These are phyloP conservation scores for Yamadazyma kanchanaburiensis DNA, from an alignment of 1,139 yeast species.

Conservation along the genomic window DNA sequence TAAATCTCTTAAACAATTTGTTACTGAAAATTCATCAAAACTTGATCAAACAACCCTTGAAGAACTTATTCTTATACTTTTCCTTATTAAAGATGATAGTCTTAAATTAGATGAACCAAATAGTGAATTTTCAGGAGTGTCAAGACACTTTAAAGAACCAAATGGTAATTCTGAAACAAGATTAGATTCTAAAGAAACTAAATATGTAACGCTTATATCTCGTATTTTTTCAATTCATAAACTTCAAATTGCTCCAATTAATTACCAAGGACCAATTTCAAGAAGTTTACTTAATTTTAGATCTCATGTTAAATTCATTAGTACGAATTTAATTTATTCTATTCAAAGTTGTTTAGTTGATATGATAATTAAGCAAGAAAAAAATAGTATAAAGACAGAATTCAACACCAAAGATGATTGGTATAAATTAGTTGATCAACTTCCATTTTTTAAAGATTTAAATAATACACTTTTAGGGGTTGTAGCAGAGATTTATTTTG, in stretches of 20 bases:
- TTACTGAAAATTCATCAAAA: conserved; percentile 13
- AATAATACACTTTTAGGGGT: conserved; percentile 46
- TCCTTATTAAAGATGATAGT: conserved; percentile 36
- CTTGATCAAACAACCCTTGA: conserved; percentile 21
- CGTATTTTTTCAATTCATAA: conserved; percentile 57
- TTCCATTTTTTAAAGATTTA: conserved; percentile 58
- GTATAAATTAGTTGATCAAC: conserved; percentile 49
- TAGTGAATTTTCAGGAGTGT: conserved; percentile 33
- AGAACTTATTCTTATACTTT: conserved; percentile 41
- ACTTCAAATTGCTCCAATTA: conserved; percentile 52
- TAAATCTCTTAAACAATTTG: conserved; percentile 39
- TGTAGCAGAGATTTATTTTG: conserved; percentile 41
- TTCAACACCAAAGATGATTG: conserved; percentile 49
- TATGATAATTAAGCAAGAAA: conserved; percentile 54
- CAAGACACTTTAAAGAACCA: conserved; percentile 31
- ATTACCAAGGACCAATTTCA: conserved; percentile 69
- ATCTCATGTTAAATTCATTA: conserved; percentile 58
- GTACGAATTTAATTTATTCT: conserved; percentile 49
- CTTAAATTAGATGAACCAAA: conserved; percentile 27
- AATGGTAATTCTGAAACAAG: conserved; percentile 19
- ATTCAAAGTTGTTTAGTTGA: conserved; percentile 52
- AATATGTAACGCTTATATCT: conserved; percentile 48
- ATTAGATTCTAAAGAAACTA: conserved; percentile 26
- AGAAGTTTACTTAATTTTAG: conserved; percentile 62
- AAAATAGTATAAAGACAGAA: conserved; percentile 35